phyloP scores from a whole-genome alignment of 179 eudicot species.

The Vitellaria paradoxa region DNA sequence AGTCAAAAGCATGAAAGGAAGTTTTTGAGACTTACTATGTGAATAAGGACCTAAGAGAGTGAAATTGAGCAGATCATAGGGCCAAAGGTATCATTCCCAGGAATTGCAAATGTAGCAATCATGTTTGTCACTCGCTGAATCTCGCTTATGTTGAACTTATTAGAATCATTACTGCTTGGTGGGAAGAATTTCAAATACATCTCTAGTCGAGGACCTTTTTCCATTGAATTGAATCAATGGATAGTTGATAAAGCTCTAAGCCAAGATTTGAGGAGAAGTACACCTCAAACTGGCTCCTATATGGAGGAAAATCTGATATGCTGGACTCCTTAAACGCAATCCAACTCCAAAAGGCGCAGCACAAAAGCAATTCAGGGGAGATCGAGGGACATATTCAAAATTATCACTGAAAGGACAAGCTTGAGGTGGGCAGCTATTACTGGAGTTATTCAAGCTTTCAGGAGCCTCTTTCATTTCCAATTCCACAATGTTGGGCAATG shows the following conservation, averaged over 20 bases:
- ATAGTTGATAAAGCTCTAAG: slow-evolving; percentile 37
- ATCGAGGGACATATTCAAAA: slow-evolving; percentile 44
- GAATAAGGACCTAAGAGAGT: slow-evolving; percentile 53
- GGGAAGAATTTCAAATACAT: slow-evolving; percentile 60
- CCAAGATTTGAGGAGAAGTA: slow-evolving; percentile 38
- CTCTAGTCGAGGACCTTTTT: slow-evolving; percentile 57
- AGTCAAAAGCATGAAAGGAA: too few relatives aligned
- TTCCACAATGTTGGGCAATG: slow-evolving; percentile 40
- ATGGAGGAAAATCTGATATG: slow-evolving; percentile 48
- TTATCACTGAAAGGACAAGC: slow-evolving; percentile 35
- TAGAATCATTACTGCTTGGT: slow-evolving; percentile 6
- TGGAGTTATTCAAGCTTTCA: slow-evolving; percentile 22
- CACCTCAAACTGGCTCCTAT: slow-evolving; percentile 30
- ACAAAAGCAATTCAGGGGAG: slow-evolving; percentile 41
- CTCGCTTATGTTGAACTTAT: slow-evolving; percentile 41
- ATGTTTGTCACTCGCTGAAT: slow-evolving; percentile 31
- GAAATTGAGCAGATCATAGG: slow-evolving; percentile 62
- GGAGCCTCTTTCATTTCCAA: slow-evolving; percentile 33
- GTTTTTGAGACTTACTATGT: slow-evolving; percentile 27
- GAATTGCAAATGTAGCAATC: slow-evolving; percentile 45
- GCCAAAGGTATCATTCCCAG: slow-evolving; percentile 51
- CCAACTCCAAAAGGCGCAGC: slow-evolving; percentile 51
- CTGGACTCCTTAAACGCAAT: slow-evolving; percentile 64
- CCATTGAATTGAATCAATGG: slow-evolving; percentile 48
- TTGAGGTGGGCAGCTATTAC: slow-evolving; percentile 26